A percentile compares a stretch with the other conserved stretches of the same genome.
phyloP scores from a whole-genome alignment of 106 monocot genomes.

The Allium cepa region DNA sequence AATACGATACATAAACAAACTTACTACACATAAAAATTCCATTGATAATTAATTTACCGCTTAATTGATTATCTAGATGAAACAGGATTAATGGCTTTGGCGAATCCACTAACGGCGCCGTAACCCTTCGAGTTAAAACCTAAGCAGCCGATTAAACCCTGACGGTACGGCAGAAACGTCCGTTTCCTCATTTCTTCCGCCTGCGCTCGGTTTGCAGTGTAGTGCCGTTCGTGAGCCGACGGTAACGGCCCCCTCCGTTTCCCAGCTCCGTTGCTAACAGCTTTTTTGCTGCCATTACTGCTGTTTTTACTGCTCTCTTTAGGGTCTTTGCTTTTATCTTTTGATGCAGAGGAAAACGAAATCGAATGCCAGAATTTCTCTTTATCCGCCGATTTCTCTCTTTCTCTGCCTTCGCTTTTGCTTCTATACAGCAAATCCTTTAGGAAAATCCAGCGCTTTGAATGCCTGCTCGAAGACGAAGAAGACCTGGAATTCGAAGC shows the following conservation, averaged over 20 bases:
- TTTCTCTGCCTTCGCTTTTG: conserved; percentile 89
- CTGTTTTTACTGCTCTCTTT: conserved; percentile 4
- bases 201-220: conserved; percentile 85
- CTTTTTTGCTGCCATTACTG: neutral
- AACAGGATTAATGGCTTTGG: conserved; percentile 73
- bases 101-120: conserved; percentile 75
- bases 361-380: conserved; percentile 64
- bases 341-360: conserved; percentile 32
- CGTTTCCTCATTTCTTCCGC: conserved; percentile 86
- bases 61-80: conserved; percentile 43
- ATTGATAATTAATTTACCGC: too few relatives aligned
- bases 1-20: too few relatives aligned
- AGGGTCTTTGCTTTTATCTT: conserved; percentile 2
- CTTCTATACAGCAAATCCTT: conserved; percentile 93
- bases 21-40: too few relatives aligned
- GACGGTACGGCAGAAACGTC: conserved; percentile 90
- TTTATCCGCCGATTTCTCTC: neutral
- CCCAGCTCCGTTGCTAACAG: conserved; percentile 8
- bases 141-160: conserved; percentile 89
- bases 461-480: conserved; percentile 57
- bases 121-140: conserved; percentile 81
- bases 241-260: conserved; percentile 39
- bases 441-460: conserved; percentile 85
- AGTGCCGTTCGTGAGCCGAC: conserved; percentile 88
- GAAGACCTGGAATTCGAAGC: conserved; percentile 45